These are phyloP conservation scores for Kregervanrija fluxuum DNA, from an alignment of 805 yeast genomes.

Conservation along the genomic window DNA sequence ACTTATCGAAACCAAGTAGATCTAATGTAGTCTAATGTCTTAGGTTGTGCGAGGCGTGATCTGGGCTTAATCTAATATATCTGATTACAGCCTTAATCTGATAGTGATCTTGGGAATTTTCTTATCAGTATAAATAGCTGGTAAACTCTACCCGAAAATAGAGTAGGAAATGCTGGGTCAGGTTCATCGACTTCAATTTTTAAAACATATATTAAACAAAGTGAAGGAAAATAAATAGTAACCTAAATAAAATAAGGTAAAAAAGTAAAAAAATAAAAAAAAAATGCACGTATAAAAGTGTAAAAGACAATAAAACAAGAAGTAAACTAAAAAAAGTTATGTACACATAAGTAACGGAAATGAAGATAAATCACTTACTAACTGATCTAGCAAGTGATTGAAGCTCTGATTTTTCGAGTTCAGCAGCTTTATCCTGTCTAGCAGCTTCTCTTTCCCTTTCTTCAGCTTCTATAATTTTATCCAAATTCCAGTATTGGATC, in stretches of 20 bases:
- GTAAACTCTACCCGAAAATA: too few species aligned
- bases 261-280: too few species aligned
- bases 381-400: conserved; percentile 6
- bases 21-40: too few species aligned
- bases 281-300: neutral
- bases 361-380: conserved; percentile 4
- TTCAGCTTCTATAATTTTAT: conserved; percentile 21
- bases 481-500: conserved; percentile 26
- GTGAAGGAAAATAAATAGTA: neutral
- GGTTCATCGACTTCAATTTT: too few species aligned
- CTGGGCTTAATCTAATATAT: too few species aligned
- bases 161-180: too few species aligned
- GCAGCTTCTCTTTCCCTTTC: conserved; percentile 12
- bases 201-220: neutral
- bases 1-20: too few species aligned
- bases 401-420: conserved; percentile 3
- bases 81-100: too few species aligned
- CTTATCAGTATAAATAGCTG: too few species aligned
- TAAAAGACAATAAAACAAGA: neutral
- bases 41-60: too few species aligned
- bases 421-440: conserved; percentile 1
- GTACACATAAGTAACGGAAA: neutral
- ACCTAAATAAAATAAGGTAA: neutral
- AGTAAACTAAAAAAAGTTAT: neutral
- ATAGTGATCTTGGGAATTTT: too few species aligned